A percentile compares a stretch with the other conserved stretches of the same genome.
phyloP scores from a whole-genome alignment of 2,329 filamentous ascomycete species.

The Incumbomyces lentus region DNA sequence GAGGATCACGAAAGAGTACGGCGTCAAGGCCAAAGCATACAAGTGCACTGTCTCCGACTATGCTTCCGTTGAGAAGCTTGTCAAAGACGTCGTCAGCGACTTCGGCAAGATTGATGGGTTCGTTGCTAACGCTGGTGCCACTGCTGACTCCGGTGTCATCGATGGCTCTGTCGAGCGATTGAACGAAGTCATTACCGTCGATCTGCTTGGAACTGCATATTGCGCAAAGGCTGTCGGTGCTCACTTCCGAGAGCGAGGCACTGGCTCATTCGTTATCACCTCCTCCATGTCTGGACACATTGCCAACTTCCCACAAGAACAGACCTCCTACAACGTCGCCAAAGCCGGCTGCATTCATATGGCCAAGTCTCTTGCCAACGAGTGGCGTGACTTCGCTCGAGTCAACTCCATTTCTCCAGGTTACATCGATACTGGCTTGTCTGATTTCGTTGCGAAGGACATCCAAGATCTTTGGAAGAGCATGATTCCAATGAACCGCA shows the following conservation, averaged over 20 bases:
- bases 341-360: constrained; percentile 59
- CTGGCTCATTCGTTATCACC: constrained; percentile 56
- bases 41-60: constrained; percentile 52
- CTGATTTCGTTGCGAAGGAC: constrained; percentile 51
- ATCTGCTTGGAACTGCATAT: constrained; percentile 76
- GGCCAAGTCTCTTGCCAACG: constrained; percentile 54
- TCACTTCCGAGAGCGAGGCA: constrained; percentile 59
- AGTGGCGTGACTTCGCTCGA: constrained; percentile 59
- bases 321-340: constrained; percentile 52
- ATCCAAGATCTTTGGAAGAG: constrained; percentile 48
- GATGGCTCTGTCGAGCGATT: constrained; percentile 61
- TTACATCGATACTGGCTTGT: constrained; percentile 58
- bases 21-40: constrained; percentile 58
- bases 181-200: constrained; percentile 71
- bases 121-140: constrained; percentile 61
- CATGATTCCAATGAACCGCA: constrained; percentile 51
- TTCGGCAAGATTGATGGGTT: constrained; percentile 61
- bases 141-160: constrained; percentile 57
- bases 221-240: constrained; percentile 81
- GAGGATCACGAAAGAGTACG: constrained; percentile 49
- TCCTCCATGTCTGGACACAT: constrained; percentile 51
- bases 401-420: constrained; percentile 60
- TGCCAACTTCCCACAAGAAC: constrained; percentile 52
- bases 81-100: constrained; percentile 52
- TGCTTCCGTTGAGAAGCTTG: constrained; percentile 46